These are phyloP conservation scores for Nicotiana sylvestris DNA, from an alignment of 257 asterid genomes.

Conservation along the genomic window DNA sequence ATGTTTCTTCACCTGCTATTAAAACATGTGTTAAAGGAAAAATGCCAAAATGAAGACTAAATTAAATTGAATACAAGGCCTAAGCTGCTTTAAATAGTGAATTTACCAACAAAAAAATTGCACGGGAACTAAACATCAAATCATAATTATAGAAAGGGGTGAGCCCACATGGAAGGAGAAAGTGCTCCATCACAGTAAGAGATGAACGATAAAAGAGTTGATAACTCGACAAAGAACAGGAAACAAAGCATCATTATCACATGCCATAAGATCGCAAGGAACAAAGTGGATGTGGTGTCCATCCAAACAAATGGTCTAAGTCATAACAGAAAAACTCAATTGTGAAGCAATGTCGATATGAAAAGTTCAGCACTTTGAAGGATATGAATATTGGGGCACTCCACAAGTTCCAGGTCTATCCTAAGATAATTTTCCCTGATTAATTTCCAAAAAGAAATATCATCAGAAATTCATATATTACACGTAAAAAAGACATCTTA, in stretches of 20 bases:
- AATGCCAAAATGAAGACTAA: conserved; percentile 6
- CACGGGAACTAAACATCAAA: neutral
- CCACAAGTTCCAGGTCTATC: too few relatives aligned
- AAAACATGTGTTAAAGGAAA: neutral
- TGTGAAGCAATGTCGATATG: too few relatives aligned
- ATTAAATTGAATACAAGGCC: neutral
- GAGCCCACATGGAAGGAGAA: neutral
- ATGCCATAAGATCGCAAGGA: neutral
- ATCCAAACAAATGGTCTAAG: neutral
- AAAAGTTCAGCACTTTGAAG: neutral
- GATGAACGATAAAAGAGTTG: neutral
- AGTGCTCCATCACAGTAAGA: neutral
- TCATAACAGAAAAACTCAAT: neutral
- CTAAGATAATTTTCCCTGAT: too few relatives aligned
- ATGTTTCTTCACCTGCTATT: conserved; percentile 47
- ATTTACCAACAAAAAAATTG: neutral
- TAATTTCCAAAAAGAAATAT: too few relatives aligned
- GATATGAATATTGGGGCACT: neutral
- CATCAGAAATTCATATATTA: too few relatives aligned
- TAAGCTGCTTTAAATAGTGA: neutral
- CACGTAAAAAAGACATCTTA: too few relatives aligned
- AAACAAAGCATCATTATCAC: neutral
- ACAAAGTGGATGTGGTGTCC: neutral
- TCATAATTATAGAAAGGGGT: neutral
- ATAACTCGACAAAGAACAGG: neutral